phyloP scores from a whole-genome alignment of 2,329 filamentous ascomycete genomes.

The Elsinoe perseae region DNA sequence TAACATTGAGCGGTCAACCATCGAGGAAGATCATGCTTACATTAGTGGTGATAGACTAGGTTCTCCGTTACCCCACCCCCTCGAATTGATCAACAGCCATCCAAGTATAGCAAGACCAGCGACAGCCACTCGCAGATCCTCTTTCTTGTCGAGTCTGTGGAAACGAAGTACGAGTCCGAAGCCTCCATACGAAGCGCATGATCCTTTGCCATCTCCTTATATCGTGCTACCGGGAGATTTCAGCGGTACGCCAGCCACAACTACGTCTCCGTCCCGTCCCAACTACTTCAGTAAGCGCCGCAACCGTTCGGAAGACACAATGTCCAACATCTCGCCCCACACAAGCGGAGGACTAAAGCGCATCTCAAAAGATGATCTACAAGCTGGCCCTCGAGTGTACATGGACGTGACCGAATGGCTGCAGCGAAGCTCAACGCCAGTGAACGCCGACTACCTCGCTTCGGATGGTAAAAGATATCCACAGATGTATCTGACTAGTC shows the following conservation, averaged over 20 bases:
- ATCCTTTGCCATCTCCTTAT: not conserved
- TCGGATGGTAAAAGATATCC: conserved; percentile 10
- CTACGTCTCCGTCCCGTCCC: not conserved
- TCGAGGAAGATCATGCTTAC: not conserved
- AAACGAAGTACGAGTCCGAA: not conserved
- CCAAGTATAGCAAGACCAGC: conserved; percentile 4
- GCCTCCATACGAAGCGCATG: not conserved
- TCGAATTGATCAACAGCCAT: not conserved
- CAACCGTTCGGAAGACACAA: not conserved
- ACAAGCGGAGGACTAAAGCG: not conserved
- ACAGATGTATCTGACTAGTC: not conserved
- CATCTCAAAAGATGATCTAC: not conserved
- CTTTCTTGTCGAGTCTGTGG: conserved; percentile 11
- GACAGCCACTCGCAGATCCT: not conserved
- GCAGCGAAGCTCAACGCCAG: not conserved
- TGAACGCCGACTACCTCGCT: not conserved
- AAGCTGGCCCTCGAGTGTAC: not conserved
- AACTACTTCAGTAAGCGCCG: conserved; percentile 4
- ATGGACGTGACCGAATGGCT: conserved; percentile 12
- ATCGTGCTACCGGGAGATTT: not conserved
- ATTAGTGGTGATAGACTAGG: not conserved
- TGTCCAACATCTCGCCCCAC: not conserved
- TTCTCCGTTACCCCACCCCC: not conserved
- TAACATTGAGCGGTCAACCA: conserved; percentile 6
- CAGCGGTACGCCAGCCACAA: not conserved